These are phyloP conservation scores for Lactarius psammicola DNA, from an alignment of 768 basidiomycete genomes.

Conservation along the genomic window DNA sequence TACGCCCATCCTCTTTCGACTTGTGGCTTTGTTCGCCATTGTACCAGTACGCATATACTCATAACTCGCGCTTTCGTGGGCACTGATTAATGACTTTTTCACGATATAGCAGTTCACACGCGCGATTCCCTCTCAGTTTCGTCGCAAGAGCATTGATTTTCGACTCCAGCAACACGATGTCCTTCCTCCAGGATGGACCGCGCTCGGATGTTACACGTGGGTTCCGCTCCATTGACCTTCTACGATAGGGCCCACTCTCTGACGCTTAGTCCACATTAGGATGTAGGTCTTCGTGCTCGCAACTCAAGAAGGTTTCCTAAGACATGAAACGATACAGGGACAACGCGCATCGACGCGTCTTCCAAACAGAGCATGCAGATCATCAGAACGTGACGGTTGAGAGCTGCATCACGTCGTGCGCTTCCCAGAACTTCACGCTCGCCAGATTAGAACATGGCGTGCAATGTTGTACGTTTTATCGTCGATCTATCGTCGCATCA, in stretches of 20 bases:
- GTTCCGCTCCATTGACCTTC: slow-evolving; percentile 23
- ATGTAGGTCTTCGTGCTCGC: slow-evolving; percentile 39
- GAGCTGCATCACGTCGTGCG: slow-evolving; percentile 61
- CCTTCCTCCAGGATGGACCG: slow-evolving; percentile 56
- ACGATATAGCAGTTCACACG: neutral
- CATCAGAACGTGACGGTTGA: slow-evolving; percentile 52
- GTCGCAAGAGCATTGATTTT: slow-evolving; percentile 7
- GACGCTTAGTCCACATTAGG: slow-evolving; percentile 41
- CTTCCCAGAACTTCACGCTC: slow-evolving; percentile 53
- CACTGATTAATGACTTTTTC: neutral
- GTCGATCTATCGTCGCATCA: neutral
- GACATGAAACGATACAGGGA: slow-evolving; percentile 39
- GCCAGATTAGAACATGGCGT: slow-evolving; percentile 67
- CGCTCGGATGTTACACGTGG: slow-evolving; percentile 62
- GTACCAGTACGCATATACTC: slow-evolving; percentile 4
- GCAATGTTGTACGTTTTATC: slow-evolving; percentile 46
- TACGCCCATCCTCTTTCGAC: slow-evolving; percentile 10
- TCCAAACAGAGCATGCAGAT: slow-evolving; percentile 44
- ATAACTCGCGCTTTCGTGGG: neutral
- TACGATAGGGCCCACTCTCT: slow-evolving; percentile 28
- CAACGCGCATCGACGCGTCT: slow-evolving; percentile 59
- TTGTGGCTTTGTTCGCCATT: neutral
- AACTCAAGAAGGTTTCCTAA: neutral
- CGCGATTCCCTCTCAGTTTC: neutral
- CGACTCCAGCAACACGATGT: slow-evolving; percentile 19